Conservation (phyloP, 495 filamentous ascomycete species). For the Hyphodiscus hymeniophilus region DNA sequence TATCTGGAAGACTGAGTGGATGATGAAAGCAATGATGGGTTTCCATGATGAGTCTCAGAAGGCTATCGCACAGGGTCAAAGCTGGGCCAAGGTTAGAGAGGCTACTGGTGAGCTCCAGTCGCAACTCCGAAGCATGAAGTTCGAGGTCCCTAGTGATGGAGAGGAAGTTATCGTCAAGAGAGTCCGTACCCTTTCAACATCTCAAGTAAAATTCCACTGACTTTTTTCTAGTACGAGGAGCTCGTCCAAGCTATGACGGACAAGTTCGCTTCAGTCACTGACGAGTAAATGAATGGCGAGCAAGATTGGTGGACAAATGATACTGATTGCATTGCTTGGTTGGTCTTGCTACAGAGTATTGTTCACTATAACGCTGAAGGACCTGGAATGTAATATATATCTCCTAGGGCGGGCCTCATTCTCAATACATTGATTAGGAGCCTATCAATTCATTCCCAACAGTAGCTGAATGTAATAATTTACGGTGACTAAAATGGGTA, state of each 20-base stretch:
- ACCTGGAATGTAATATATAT: slow-evolving; percentile 21
- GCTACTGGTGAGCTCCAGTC: slow-evolving; percentile 79
- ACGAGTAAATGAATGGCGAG: slow-evolving; percentile 55
- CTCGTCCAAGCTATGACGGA: slow-evolving; percentile 86
- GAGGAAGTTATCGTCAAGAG: slow-evolving; percentile 68
- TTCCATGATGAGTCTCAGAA: slow-evolving; percentile 98
- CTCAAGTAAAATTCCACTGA: background rate
- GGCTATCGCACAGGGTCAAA: slow-evolving; percentile 80
- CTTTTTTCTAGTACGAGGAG: slow-evolving; percentile 67
- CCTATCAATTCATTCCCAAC: too few relatives aligned
- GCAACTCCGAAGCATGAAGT: slow-evolving; percentile 85
- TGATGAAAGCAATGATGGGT: slow-evolving; percentile 99
- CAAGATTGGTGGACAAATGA: background rate
- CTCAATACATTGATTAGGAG: slow-evolving; percentile 21
- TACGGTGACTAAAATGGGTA: too few relatives aligned
- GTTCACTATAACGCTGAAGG: slow-evolving; percentile 2
- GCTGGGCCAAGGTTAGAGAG: slow-evolving; percentile 87
- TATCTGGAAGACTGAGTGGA: slow-evolving; percentile 98
- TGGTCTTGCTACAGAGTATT: slow-evolving; percentile 8
- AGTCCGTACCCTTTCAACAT: slow-evolving; percentile 36
- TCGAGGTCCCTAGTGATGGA: slow-evolving; percentile 78
- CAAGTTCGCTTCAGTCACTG: slow-evolving; percentile 87
- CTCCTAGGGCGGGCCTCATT: slow-evolving; percentile 10
- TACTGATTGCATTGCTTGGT: slow-evolving; percentile 12
- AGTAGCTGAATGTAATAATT: too few relatives aligned